These are phyloP conservation scores for Ogataea ganodermae DNA, from an alignment of 805 yeast genomes.

Conservation along the genomic window DNA sequence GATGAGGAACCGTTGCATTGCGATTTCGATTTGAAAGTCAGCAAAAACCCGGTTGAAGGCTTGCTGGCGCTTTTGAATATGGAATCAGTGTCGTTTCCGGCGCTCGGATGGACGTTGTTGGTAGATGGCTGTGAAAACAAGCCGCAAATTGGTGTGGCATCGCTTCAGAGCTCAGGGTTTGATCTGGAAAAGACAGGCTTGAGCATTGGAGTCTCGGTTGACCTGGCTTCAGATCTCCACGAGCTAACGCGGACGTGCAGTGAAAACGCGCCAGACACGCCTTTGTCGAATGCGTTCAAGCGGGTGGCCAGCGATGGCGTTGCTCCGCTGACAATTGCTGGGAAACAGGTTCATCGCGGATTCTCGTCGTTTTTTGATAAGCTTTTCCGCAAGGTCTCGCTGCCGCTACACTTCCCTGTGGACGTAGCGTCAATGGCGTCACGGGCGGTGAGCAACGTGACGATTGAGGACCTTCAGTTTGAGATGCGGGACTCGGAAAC, in stretches of 20 bases:
- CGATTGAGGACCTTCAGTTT: slow-evolving; percentile 39
- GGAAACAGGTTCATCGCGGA: slow-evolving; percentile 9
- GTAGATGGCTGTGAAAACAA: slow-evolving; percentile 39
- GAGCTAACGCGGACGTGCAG: slow-evolving; percentile 17
- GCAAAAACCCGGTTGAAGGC: slow-evolving; percentile 20
- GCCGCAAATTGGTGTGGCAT: slow-evolving; percentile 34
- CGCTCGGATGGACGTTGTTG: slow-evolving; percentile 38
- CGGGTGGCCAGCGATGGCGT: slow-evolving; percentile 9
- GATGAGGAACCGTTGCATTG: slow-evolving; percentile 29
- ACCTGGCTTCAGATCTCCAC: slow-evolving; percentile 9
- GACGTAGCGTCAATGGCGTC: slow-evolving; percentile 16
- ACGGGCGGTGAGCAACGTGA: slow-evolving; percentile 36
- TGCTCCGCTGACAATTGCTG: slow-evolving; percentile 15
- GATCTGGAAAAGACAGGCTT: slow-evolving; percentile 8
- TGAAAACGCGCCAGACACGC: slow-evolving; percentile 11
- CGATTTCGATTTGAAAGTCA: slow-evolving; percentile 19
- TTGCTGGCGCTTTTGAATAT: slow-evolving; percentile 12
- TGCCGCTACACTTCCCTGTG: slow-evolving; percentile 23
- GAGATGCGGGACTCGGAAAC: slow-evolving; percentile 37
- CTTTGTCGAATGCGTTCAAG: slow-evolving; percentile 21
- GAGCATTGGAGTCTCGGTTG: slow-evolving; percentile 18
- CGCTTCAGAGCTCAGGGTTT: slow-evolving; percentile 19
- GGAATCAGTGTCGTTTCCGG: slow-evolving; percentile 33
- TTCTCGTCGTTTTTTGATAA: slow-evolving; percentile 13
- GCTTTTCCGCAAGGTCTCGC: slow-evolving; percentile 16